Base-by-base conservation (phyloP, 2,329 filamentous ascomycete genomes). In the Apiospora sp. region DNA sequence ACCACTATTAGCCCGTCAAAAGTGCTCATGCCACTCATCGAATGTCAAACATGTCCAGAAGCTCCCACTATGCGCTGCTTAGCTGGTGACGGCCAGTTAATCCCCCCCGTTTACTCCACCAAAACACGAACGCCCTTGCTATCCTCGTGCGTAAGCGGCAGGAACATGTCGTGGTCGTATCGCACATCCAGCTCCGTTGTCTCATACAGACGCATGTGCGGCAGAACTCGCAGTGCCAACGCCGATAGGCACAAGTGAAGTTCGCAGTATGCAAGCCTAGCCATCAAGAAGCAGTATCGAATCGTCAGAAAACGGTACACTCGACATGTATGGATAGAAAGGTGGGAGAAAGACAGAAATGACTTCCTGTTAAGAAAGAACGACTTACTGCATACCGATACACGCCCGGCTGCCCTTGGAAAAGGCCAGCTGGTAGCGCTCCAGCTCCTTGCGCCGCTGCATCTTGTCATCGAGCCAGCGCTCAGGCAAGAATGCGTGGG, bases 391-490 rank as follows among this genome's bases (percentile, higher is more conserved):
- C 72, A 79, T 79, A 22, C 86, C 85, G 4, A 87, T 77, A 71
- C 86, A 87, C n/a, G 78, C 78, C 19, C 85, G 76, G 4, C 80
- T 79, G 1, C 85, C 85, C 67, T 82, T 84, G 2, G 81, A 82
- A 73, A 87, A 87, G 1, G 83, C 71, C 22, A 86, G 77, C 61
- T 86, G 79, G 48, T 79, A 81, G n/a, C 78, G 79, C 44, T 84
- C 81, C 0, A 85, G 73, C 1, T 78, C 75, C 61, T 80, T 80
- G 3, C 78, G 78, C 43, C 73, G 75, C 41, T 78, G 70, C 69
- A 76, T 75, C 34, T 80, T 75, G 41, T 79, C 77, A 48, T 81
- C 81, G 6, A 86, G 73, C 80, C 82, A 87, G 4, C 85, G 80
- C 54, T 85, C 82, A 0, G 85, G 84, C 3, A 74, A 58, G 72